phyloP scores from a whole-genome alignment of 108 stramenopile species.

The Nitzschia inconspicua region DNA sequence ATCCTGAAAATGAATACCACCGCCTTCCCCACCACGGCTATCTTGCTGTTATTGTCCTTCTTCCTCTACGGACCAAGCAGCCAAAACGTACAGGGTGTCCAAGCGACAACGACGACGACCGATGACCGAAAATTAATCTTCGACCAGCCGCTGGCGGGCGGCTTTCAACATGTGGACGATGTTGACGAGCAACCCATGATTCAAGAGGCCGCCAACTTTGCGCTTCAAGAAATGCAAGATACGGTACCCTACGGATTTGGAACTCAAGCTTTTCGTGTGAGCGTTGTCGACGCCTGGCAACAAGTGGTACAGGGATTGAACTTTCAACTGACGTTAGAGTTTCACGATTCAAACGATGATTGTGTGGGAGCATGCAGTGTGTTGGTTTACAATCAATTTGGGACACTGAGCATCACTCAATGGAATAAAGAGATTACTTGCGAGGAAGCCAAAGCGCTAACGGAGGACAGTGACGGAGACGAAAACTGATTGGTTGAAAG shows the following conservation, averaged over 20 bases:
- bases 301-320: constrained; percentile 3
- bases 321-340: neutral
- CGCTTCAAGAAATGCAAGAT: neutral
- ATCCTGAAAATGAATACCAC: neutral
- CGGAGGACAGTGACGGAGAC: neutral
- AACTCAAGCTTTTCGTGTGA: too few relatives aligned
- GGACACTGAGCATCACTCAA: neutral
- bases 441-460: neutral
- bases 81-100: too few relatives aligned
- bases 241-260: neutral
- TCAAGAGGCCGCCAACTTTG: neutral
- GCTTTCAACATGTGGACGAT: neutral
- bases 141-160: neutral
- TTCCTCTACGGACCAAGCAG: neutral
- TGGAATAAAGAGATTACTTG: neutral
- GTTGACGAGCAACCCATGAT: neutral
- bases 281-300: neutral
- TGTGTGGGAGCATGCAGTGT: neutral
- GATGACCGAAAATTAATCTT: too few relatives aligned
- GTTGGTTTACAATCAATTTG: constrained; percentile 3
- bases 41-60: neutral
- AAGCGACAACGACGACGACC: too few relatives aligned
- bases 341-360: neutral
- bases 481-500: too few relatives aligned
- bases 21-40: neutral